Evolutionary conservation across 768 basidiomycete genomes (phyloP).

Genomic region (Tricholoma hemisulphureum): DNA sequence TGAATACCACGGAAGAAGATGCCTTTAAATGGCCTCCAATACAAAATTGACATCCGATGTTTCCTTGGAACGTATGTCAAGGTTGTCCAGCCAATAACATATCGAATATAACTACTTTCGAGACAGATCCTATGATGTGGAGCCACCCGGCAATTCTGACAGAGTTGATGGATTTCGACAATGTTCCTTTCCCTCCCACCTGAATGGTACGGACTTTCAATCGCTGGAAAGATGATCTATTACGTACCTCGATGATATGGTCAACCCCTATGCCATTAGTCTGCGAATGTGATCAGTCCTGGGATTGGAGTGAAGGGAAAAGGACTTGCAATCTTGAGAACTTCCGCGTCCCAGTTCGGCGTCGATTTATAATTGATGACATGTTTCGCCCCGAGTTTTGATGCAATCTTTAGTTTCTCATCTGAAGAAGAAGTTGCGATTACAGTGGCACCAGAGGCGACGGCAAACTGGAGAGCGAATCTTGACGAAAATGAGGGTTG

Average conservation of each 20-base stretch:
- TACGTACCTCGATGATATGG: slow-evolving; percentile 36
- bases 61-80: slow-evolving; percentile 13
- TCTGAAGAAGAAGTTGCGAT: slow-evolving; percentile 70
- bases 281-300: slow-evolving; percentile 21
- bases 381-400: slow-evolving; percentile 50
- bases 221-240: neutral
- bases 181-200: slow-evolving; percentile 56
- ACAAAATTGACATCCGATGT: slow-evolving; percentile 30
- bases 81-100: neutral
- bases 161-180: slow-evolving; percentile 42
- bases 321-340: slow-evolving; percentile 37
- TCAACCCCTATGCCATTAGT: slow-evolving; percentile 40
- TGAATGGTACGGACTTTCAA: slow-evolving; percentile 29
- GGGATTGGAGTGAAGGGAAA: slow-evolving; percentile 16
- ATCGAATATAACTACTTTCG: slow-evolving; percentile 31
- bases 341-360: slow-evolving; percentile 59
- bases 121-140: slow-evolving; percentile 52
- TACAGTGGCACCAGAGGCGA: slow-evolving; percentile 60
- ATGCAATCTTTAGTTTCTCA: slow-evolving; percentile 53
- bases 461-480: slow-evolving; percentile 59
- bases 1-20: slow-evolving; percentile 50
- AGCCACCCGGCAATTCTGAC: slow-evolving; percentile 43
- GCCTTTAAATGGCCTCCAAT: slow-evolving; percentile 34
- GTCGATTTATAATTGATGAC: slow-evolving; percentile 62
- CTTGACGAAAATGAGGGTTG: slow-evolving; percentile 22